Evolutionary conservation across 345 rosid species (phyloP), one percentile per base, ranked within the genome.

Genomic region (Eucalyptus fibrosa): DNA sequence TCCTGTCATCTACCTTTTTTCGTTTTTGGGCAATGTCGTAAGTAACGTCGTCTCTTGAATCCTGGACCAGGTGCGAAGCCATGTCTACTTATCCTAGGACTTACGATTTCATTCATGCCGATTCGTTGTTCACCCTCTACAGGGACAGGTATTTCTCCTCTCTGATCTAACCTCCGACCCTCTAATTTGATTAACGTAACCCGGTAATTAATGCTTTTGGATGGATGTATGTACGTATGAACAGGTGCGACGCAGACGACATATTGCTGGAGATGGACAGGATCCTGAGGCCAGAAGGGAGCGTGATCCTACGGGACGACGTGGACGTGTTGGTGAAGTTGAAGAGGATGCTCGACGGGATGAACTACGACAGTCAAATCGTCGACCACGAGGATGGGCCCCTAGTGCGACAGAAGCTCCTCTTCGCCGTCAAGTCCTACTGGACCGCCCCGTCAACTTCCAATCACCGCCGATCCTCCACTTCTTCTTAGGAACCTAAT

Each of bases 381-480:
- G 89, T 93, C 89, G 94, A 96, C 72, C 97, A 96, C 89, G 96
- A 96, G 90, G 96, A 94, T 81, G 97, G 97, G 15, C 96, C 96
- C 86, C 93, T 86, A 3, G 86, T 87, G 30, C 92, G 96, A 81
- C 95, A 94, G 90, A 95, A 95, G 93, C 93, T 95, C 87, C 91
- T 95, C 21, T 93, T 93, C 91, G 96, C 96, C 3, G 95, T 95
- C 53, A 95, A 95, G 72, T 50, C 90, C 4, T 94, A 94, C 44
- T 92, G 94, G 95, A 93, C 96, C 21, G 92, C 93, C 45, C 93
- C 94, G 14, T 91, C 91, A 24, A 37, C 90, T 32, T 7, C 89
- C 37, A 92, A 87, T 47, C 85, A 77, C 47, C 91, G 86, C 47
- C 81, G 56, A 65, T 53, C 40, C 17, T 82, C 88, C 21, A 44